Evolutionary conservation across 2,329 filamentous ascomycete species (phyloP).

Genomic region (Lasiodiplodia gonubiensis): DNA sequence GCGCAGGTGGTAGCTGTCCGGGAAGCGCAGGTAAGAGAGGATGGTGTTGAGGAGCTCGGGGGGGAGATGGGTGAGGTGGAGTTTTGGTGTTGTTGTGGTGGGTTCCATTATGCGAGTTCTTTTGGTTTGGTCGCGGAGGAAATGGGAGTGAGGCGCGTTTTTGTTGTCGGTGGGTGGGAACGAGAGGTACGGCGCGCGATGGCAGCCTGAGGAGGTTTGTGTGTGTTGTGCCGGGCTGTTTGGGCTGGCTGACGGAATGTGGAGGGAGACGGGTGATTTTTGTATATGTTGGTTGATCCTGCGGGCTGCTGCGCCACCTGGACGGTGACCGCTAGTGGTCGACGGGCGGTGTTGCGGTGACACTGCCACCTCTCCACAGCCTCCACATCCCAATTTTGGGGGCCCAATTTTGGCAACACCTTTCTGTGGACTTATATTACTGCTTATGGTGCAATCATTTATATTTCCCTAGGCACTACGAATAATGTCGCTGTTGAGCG

Average conservation of each 20-base stretch:
- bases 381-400: background rate
- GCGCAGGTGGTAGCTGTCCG: background rate
- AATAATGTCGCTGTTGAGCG: no score
- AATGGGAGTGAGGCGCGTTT: background rate
- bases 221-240: background rate
- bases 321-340: background rate
- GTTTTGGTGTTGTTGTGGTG: background rate
- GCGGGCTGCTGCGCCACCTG: background rate
- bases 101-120: background rate
- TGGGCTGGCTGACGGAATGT: no score
- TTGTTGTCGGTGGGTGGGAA: background rate
- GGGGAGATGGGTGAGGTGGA: background rate
- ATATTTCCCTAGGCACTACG: no score
- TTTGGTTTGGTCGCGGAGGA: no score
- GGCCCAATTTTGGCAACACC: background rate
- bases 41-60: slow-evolving; percentile 3
- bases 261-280: no score
- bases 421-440: no score
- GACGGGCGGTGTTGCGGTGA: slow-evolving; percentile 4
- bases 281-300: no score
- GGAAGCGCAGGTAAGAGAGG: background rate
- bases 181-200: background rate
- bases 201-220: background rate
- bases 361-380: background rate
- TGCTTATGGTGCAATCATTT: no score